Evolutionary conservation across 208 protist species (phyloP).

Genomic region (Angomonas ambiguus): DNA sequence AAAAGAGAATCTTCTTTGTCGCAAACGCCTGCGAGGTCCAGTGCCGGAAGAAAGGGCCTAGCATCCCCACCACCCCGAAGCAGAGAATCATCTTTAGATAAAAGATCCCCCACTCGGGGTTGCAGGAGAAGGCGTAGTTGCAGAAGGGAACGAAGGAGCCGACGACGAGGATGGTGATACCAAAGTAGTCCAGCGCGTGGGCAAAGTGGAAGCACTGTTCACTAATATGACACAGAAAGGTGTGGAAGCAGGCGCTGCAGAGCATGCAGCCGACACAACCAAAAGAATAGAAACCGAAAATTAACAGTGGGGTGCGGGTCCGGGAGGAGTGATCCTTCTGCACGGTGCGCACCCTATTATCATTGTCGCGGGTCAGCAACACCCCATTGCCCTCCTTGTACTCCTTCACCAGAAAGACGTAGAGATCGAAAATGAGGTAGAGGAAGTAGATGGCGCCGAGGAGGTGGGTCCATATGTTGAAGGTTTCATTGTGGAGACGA

Average conservation of each 20-base stretch:
- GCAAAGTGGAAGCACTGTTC: slow-evolving; percentile 45
- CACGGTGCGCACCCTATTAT: neutral
- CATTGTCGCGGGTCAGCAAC: neutral
- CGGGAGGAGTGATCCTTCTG: neutral
- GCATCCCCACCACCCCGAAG: slow-evolving; percentile 65
- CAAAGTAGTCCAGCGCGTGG: slow-evolving; percentile 81
- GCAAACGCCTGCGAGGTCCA: slow-evolving; percentile 64
- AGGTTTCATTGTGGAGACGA: slow-evolving; percentile 62
- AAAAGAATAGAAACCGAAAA: slow-evolving; percentile 73
- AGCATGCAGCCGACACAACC: slow-evolving; percentile 70
- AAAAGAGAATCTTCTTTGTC: slow-evolving; percentile 57
- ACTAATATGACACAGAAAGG: slow-evolving; percentile 59
- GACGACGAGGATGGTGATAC: slow-evolving; percentile 78
- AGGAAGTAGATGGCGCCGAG: slow-evolving; percentile 32
- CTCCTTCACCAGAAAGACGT: slow-evolving; percentile 23
- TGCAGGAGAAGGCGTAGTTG: slow-evolving; percentile 71
- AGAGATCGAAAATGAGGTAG: slow-evolving; percentile 24
- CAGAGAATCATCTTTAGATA: slow-evolving; percentile 69
- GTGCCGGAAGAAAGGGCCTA: slow-evolving; percentile 72
- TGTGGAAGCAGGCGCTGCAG: slow-evolving; percentile 72
- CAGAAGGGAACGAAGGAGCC: slow-evolving; percentile 82
- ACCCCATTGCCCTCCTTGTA: slow-evolving; percentile 14
- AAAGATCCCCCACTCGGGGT: slow-evolving; percentile 51
- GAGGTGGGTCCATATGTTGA: slow-evolving; percentile 71
- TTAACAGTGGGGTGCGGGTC: slow-evolving; percentile 29